Evolutionary conservation across 305 asterid species (phyloP).

Genomic region (Solanum hybrid): DNA sequence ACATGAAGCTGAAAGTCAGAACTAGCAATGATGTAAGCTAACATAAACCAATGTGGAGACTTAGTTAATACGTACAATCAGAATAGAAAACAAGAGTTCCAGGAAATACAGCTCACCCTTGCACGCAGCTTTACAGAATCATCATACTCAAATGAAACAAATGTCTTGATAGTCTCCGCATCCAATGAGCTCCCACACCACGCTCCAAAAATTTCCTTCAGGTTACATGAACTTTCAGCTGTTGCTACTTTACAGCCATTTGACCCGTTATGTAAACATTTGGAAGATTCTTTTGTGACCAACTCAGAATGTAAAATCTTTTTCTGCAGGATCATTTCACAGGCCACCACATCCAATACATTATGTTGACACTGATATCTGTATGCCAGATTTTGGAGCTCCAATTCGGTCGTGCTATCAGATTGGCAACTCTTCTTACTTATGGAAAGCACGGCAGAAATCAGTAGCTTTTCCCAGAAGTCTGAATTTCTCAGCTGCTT

Average conservation of each 20-base stretch:
- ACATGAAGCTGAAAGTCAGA: neutral
- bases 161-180: slow-evolving; percentile 61
- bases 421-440: slow-evolving; percentile 20
- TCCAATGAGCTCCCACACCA: slow-evolving; percentile 51
- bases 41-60: neutral
- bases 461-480: slow-evolving; percentile 72
- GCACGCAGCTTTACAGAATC: slow-evolving; percentile 36
- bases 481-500: slow-evolving; percentile 52
- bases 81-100: slow-evolving; percentile 7
- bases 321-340: slow-evolving; percentile 76
- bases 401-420: slow-evolving; percentile 33
- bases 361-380: slow-evolving; percentile 47
- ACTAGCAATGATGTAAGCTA: neutral
- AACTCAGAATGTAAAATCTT: slow-evolving; percentile 54
- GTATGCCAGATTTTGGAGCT: slow-evolving; percentile 38
- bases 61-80: neutral
- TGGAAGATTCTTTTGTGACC: slow-evolving; percentile 36
- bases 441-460: slow-evolving; percentile 33
- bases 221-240: slow-evolving; percentile 26
- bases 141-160: slow-evolving; percentile 57
- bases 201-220: slow-evolving; percentile 49
- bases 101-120: slow-evolving; percentile 43
- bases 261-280: slow-evolving; percentile 26
- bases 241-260: slow-evolving; percentile 24
- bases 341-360: slow-evolving; percentile 64